These are phyloP conservation scores for Domatiomyces catenatus DNA, from an alignment of 2,329 filamentous ascomycete species.

Conservation along the genomic window DNA sequence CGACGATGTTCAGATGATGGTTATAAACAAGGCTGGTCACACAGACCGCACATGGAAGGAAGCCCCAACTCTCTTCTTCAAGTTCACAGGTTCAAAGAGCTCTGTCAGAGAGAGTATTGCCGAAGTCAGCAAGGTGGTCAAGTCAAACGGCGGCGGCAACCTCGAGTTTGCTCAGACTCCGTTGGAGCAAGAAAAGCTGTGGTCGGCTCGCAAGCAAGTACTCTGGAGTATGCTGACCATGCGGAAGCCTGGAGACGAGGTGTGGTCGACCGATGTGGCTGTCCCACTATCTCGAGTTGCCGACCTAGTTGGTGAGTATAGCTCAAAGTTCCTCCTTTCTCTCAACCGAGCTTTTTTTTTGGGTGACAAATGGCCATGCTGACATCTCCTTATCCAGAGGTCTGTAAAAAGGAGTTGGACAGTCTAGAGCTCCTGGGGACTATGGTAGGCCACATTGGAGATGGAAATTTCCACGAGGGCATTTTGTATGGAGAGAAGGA, in stretches of 20 bases:
- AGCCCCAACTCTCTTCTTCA: conserved; percentile 68
- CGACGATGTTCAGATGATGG: conserved; percentile 76
- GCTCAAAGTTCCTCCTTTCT: conserved; percentile 23
- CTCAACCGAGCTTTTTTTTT: background rate
- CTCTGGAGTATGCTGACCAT: conserved; percentile 65
- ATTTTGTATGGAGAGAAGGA: conserved; percentile 54
- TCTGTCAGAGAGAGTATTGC: conserved; percentile 66
- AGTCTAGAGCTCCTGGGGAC: conserved; percentile 73
- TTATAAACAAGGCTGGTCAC: conserved; percentile 59
- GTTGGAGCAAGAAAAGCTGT: conserved; percentile 60
- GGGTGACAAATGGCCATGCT: no score
- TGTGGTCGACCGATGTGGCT: conserved; percentile 78
- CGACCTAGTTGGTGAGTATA: conserved; percentile 36
- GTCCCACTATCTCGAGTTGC: conserved; percentile 56
- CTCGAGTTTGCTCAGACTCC: conserved; percentile 63
- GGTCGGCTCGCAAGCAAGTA: conserved; percentile 71
- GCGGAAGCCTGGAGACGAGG: conserved; percentile 43
- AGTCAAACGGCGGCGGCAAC: conserved; percentile 43
- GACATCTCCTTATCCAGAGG: conserved; percentile 33
- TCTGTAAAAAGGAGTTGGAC: conserved; percentile 80
- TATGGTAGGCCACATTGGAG: conserved; percentile 78
- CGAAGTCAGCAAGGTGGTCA: conserved; percentile 50
- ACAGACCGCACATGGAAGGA: conserved; percentile 52
- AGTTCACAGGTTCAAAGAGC: conserved; percentile 50
- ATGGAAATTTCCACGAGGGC: conserved; percentile 87